Base-by-base conservation (phyloP, 2,329 filamentous ascomycete species). In the Fusarium annulatum region DNA sequence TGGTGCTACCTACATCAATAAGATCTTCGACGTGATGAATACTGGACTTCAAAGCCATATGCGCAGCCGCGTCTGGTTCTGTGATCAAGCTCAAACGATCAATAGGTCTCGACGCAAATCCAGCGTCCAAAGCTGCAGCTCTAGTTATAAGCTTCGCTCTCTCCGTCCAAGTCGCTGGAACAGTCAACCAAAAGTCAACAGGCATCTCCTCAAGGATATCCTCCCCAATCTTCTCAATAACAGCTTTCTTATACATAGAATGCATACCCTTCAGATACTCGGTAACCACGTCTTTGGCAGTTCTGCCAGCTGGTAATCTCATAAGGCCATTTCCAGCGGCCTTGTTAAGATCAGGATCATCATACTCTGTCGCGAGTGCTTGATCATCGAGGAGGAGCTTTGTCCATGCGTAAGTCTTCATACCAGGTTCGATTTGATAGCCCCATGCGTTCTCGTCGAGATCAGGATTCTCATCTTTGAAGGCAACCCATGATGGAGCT, bases 41-140 rank as follows among this genome's bases (percentile, higher is more conserved):
- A 5, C 52, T 55, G 10, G 52, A 55, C 36, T 55, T 55, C 7
- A 55, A 18, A 55, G 52, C 52, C 52, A 55, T 55, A 30, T 55
- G 52, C 2, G 52, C 52, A 3, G 52, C 52, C 4, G 52, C 52
- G 4, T 55, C 52, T 10, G 52, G 52, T 7, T 55, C 52, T 5
- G 52, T 41, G 3, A 55, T 55, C 15, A 55, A 7, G 5, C 36
- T 55, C 36, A 55, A 41, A 3, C 52, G 52, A 30, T 55, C 52
- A 10, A 30, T 41, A 7, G 52, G 26, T 5, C 52, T 28, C 7
- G 36, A 55, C 2, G 52, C 52, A 30, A 55, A 55, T 1, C 52
- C 52, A 41, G 52, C 52, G 3, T 55, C 52, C 23, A 55, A 18
- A 7, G 52, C 52, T 2, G 52, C 52, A 10, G 52, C 52, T 5